Evolutionary conservation across 2,329 filamentous ascomycete species (phyloP), one percentile per base, ranked within the genome.

Genomic region (Alternaria triticimaculans): DNA sequence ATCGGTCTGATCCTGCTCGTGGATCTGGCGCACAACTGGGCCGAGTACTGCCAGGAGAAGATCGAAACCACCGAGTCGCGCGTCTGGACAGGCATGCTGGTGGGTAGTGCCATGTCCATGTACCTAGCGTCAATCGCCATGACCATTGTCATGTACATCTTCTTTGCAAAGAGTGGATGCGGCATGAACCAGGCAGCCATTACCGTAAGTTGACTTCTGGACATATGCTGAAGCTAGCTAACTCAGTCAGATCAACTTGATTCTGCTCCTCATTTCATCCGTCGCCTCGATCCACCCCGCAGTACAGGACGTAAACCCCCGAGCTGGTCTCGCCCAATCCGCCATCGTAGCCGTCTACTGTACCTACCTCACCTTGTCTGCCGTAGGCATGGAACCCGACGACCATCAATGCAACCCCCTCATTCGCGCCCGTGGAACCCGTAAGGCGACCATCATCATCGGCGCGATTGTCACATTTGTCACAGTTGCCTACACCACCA

Each of bases 311-410:
- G 90, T 90, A 78, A 99, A 99, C 80, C 89, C 94, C 51, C 94
- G 95, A 77, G 96, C 96, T 45, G 96, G 96, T 53, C 87, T 99
- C 63, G 96, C 96, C n/a, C 96, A 99, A 79, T 94, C 94, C 45
- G 95, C 96, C 66, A 97, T 98, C 88, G 96, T 99, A 48, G 93
- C 94, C 18, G 88, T 97, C 62, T 99, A 99, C 85, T 99, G 96
- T 87, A 98, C 96, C 46, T 99, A 99, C 78, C 88, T 99, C 59
- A 99, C 96, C 70, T 93, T 99, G 89, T 97, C 94, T 3, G 96
- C 96, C 25, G 96, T 99, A 1, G 97, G 94, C 59, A 98, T 99
- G 96, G 95, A 99, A 75, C 96, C 96, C 1, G 95, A 98, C 80
- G 90, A 97, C 83, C 91, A 92, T 72, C 87, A 92, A 69, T 99